These are phyloP conservation scores for Osmanthus fragrans DNA, from an alignment of 257 asterid species.

Conservation along the genomic window DNA sequence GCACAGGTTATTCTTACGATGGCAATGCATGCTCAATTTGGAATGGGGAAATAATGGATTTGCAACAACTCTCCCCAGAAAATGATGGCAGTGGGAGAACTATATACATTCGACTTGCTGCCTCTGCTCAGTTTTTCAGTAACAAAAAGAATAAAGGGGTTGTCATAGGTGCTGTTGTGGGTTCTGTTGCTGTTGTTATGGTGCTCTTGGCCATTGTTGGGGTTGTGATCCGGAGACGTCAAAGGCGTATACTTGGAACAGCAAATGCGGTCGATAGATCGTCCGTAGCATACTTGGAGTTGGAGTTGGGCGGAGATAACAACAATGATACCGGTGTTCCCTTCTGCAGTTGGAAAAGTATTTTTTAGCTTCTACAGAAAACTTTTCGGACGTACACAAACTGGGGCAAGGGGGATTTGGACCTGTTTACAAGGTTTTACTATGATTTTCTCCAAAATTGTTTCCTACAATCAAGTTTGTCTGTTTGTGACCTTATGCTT, in stretches of 20 bases:
- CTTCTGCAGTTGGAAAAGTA: neutral
- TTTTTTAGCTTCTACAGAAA: slow-evolving; percentile 15
- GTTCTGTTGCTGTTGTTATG: slow-evolving; percentile 28
- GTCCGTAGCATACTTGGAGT: slow-evolving; percentile 24
- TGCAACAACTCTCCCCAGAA: slow-evolving; percentile 5
- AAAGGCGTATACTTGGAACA: slow-evolving; percentile 20
- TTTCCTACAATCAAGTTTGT: neutral
- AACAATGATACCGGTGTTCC: slow-evolving; percentile 9
- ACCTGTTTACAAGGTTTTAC: slow-evolving; percentile 29
- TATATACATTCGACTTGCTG: slow-evolving; percentile 1
- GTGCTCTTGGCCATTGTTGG: slow-evolving; percentile 20
- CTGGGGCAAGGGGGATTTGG: slow-evolving; percentile 31
- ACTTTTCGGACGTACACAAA: slow-evolving; percentile 20
- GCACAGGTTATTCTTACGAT: slow-evolving; percentile 16
- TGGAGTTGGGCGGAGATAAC: slow-evolving; percentile 7
- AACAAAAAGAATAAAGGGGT: slow-evolving; percentile 27
- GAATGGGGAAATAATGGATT: neutral
- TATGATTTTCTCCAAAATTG: neutral
- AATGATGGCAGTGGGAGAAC: slow-evolving; percentile 12
- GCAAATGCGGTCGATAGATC: slow-evolving; percentile 38
- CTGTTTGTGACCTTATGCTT: too few relatives aligned
- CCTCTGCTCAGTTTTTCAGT: slow-evolving; percentile 13
- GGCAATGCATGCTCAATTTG: slow-evolving; percentile 11
- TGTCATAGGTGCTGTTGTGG: slow-evolving; percentile 28
- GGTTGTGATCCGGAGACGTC: slow-evolving; percentile 24